phyloP scores from a whole-genome alignment of 1,284 basidiomycete genomes.

The Apiotrichum gamsii region DNA sequence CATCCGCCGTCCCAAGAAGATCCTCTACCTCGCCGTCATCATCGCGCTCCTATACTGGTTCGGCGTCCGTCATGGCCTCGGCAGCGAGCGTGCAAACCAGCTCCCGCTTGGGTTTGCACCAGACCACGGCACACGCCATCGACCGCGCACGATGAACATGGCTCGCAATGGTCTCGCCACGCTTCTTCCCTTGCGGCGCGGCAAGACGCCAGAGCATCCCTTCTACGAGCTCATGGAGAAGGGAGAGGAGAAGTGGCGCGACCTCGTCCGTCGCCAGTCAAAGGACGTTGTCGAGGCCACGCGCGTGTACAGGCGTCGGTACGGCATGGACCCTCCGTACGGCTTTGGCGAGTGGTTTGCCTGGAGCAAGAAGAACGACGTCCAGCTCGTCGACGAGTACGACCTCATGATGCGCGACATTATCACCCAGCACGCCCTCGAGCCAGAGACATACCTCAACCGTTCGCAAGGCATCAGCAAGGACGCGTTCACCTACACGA shows the following conservation, averaged over 20 bases:
- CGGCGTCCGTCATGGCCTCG: slow-evolving; percentile 45
- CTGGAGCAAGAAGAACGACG: slow-evolving; percentile 63
- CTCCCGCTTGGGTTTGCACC: slow-evolving; percentile 38
- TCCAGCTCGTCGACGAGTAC: slow-evolving; percentile 70
- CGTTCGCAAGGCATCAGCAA: slow-evolving; percentile 18
- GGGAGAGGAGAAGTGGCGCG: slow-evolving; percentile 38
- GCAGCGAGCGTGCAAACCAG: slow-evolving; percentile 31
- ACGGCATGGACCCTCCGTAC: slow-evolving; percentile 48
- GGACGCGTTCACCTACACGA: slow-evolving; percentile 34
- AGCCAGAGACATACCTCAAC: slow-evolving; percentile 34
- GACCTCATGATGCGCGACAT: slow-evolving; percentile 45
- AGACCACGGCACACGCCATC: slow-evolving; percentile 26
- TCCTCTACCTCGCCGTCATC: slow-evolving; percentile 41
- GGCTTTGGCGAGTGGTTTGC: slow-evolving; percentile 49
- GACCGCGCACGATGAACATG: slow-evolving; percentile 20
- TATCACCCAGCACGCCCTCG: slow-evolving; percentile 41
- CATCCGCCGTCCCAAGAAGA: slow-evolving; percentile 40
- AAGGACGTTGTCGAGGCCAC: slow-evolving; percentile 54
- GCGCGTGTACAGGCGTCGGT: slow-evolving; percentile 55
- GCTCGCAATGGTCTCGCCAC: slow-evolving; percentile 13
- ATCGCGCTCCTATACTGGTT: slow-evolving; percentile 46
- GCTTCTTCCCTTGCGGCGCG: slow-evolving; percentile 8
- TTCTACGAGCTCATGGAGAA: slow-evolving; percentile 47
- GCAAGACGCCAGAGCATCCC: slow-evolving; percentile 30
- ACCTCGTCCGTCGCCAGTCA: slow-evolving; percentile 47